Evolutionary conservation across 345 rosid genomes (phyloP).

Genomic region (Pugionium dolabratum): DNA sequence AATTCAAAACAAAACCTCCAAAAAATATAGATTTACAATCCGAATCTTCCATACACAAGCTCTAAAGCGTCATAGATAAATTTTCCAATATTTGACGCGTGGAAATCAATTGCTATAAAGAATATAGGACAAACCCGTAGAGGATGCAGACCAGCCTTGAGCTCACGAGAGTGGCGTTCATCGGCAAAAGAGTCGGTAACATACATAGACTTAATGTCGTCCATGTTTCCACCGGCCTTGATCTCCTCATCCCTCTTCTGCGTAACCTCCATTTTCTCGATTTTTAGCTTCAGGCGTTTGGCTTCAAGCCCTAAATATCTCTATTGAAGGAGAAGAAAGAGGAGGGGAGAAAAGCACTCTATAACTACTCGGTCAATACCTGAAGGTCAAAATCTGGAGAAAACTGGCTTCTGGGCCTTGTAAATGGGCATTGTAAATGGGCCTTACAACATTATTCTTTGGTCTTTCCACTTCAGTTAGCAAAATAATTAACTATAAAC

Average conservation of each 20-base stretch:
- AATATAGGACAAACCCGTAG: conserved; percentile 58
- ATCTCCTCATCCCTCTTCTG: conserved; percentile 67
- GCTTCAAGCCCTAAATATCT: conserved; percentile 40
- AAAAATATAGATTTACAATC: background rate
- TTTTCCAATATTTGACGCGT: background rate
- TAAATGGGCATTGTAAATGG: too few relatives aligned
- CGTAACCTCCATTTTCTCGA: conserved; percentile 57
- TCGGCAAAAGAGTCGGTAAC: conserved; percentile 40
- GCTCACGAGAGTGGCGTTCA: conserved; percentile 76
- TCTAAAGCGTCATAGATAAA: background rate
- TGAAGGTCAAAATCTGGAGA: too few relatives aligned
- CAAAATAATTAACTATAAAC: too few relatives aligned
- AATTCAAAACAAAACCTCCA: background rate
- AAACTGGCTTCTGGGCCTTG: too few relatives aligned
- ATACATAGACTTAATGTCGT: conserved; percentile 8
- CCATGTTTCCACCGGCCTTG: conserved; percentile 35
- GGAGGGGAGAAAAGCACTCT: too few relatives aligned
- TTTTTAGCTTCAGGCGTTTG: conserved; percentile 1
- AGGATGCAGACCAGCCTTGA: conserved; percentile 84
- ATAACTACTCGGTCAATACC: too few relatives aligned
- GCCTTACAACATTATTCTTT: too few relatives aligned
- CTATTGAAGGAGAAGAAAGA: background rate
- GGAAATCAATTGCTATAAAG: background rate
- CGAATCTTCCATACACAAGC: conserved; percentile 15
- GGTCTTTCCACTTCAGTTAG: too few relatives aligned